Evolutionary conservation across 2,329 filamentous ascomycete species (phyloP).

Genomic region (Diaporthe sp.): DNA sequence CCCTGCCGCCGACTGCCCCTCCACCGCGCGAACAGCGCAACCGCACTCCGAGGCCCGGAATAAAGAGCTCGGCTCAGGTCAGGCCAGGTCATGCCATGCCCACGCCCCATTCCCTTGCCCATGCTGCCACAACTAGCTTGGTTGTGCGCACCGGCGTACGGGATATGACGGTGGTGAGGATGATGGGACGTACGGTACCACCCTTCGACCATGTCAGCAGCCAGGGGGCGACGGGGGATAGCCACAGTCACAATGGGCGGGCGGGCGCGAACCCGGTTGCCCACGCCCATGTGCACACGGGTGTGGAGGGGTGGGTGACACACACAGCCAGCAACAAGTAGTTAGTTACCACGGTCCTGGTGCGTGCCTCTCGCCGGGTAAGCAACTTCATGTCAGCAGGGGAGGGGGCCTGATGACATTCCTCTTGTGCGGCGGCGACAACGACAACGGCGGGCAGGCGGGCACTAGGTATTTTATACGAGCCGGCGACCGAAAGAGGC

Average conservation of each 20-base stretch:
- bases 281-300: background rate
- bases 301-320: background rate
- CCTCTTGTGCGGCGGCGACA: background rate
- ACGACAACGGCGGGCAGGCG: background rate
- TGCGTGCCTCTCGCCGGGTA: background rate
- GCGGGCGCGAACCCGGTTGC: background rate
- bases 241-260: slow-evolving; percentile 18
- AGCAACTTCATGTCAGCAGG: slow-evolving; percentile 25
- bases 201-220: slow-evolving; percentile 21
- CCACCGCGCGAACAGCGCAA: slow-evolving; percentile 20
- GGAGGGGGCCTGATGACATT: slow-evolving; percentile 1
- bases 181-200: background rate
- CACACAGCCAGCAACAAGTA: background rate
- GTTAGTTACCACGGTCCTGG: background rate
- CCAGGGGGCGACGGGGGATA: background rate
- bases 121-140: background rate
- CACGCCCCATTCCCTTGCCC: background rate
- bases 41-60: background rate
- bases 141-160: background rate
- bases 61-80: background rate
- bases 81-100: slow-evolving; percentile 1
- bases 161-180: background rate
- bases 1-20: slow-evolving; percentile 6
- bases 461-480: background rate
- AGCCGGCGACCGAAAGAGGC: slow-evolving; percentile 29